phyloP scores from a whole-genome alignment of 805 yeast species.

The Candida hispaniensis region DNA sequence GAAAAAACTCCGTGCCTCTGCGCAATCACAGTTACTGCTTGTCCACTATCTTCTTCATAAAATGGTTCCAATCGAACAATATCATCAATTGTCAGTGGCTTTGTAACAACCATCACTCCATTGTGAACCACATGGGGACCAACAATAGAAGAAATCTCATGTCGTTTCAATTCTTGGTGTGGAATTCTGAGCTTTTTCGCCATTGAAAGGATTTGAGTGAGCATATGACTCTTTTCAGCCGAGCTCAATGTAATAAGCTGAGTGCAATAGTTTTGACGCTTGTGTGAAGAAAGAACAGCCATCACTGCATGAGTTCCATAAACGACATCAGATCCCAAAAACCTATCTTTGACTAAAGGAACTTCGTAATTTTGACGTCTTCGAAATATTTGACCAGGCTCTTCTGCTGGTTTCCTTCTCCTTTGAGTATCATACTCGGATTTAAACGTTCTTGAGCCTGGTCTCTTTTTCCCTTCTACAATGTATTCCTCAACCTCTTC shows the following conservation, averaged over 20 bases:
- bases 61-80: slow-evolving; percentile 27
- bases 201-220: slow-evolving; percentile 35
- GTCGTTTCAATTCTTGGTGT: slow-evolving; percentile 30
- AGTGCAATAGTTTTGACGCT: slow-evolving; percentile 12
- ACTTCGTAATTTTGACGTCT: slow-evolving; percentile 8
- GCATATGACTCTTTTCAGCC: not conserved
- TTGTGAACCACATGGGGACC: slow-evolving; percentile 70
- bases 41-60: slow-evolving; percentile 3
- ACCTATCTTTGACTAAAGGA: slow-evolving; percentile 7
- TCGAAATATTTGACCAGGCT: slow-evolving; percentile 8
- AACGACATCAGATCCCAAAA: slow-evolving; percentile 13
- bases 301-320: slow-evolving; percentile 14
- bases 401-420: slow-evolving; percentile 11
- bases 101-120: slow-evolving; percentile 63
- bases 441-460: not conserved
- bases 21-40: slow-evolving; percentile 8
- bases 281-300: slow-evolving; percentile 6
- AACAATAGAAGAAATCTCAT: slow-evolving; percentile 49
- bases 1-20: slow-evolving; percentile 9
- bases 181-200: slow-evolving; percentile 33
- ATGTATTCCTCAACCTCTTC: slow-evolving; percentile 6
- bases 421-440: slow-evolving; percentile 5
- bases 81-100: slow-evolving; percentile 35
- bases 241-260: slow-evolving; percentile 1
- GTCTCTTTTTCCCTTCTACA: not conserved